A percentile compares a stretch with the other conserved stretches of the same genome.
These are phyloP conservation scores for Bipolaris bicolor DNA, from an alignment of 2,329 filamentous ascomycete species.

Conservation along the genomic window DNA sequence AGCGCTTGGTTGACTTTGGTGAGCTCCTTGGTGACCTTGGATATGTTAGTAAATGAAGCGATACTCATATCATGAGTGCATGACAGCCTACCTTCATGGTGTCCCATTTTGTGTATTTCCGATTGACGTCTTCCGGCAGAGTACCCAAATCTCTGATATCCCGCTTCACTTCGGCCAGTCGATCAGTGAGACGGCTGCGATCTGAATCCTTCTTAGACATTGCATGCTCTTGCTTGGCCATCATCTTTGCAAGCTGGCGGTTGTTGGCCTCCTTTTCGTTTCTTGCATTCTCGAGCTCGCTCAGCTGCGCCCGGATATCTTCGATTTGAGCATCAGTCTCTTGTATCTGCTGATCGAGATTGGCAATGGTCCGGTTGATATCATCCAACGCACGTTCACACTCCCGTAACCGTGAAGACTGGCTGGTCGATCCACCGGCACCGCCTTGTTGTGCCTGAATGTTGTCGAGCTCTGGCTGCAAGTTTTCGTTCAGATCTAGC, in stretches of 20 bases:
- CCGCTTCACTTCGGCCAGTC: slow-evolving; percentile 79
- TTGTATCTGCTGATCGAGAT: slow-evolving; percentile 70
- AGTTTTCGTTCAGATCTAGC: slow-evolving; percentile 84
- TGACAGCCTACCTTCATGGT: slow-evolving; percentile 67
- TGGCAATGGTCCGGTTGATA: slow-evolving; percentile 69
- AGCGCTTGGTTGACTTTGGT: slow-evolving; percentile 91
- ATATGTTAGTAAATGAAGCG: slow-evolving; percentile 17
- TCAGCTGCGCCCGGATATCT: slow-evolving; percentile 59
- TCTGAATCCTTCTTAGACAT: slow-evolving; percentile 93
- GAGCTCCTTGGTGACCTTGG: slow-evolving; percentile 60
- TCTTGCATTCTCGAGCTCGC: slow-evolving; percentile 64
- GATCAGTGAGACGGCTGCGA: slow-evolving; percentile 77
- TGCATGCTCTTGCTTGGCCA: slow-evolving; percentile 84
- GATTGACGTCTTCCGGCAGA: slow-evolving; percentile 90
- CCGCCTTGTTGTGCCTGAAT: slow-evolving; percentile 59
- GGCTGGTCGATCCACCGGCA: slow-evolving; percentile 60
- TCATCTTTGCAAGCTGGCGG: slow-evolving; percentile 75
- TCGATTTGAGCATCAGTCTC: slow-evolving; percentile 79
- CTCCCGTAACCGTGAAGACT: slow-evolving; percentile 70
- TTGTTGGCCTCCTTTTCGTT: slow-evolving; percentile 72
- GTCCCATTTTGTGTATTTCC: slow-evolving; percentile 84
- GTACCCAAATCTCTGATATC: slow-evolving; percentile 94
- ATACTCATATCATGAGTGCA: not conserved
- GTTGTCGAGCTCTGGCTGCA: slow-evolving; percentile 85
- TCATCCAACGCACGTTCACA: slow-evolving; percentile 82